Evolutionary conservation across 2,329 filamentous ascomycete genomes (phyloP).

Genomic region (Tolypocladium ophioglossoides): DNA sequence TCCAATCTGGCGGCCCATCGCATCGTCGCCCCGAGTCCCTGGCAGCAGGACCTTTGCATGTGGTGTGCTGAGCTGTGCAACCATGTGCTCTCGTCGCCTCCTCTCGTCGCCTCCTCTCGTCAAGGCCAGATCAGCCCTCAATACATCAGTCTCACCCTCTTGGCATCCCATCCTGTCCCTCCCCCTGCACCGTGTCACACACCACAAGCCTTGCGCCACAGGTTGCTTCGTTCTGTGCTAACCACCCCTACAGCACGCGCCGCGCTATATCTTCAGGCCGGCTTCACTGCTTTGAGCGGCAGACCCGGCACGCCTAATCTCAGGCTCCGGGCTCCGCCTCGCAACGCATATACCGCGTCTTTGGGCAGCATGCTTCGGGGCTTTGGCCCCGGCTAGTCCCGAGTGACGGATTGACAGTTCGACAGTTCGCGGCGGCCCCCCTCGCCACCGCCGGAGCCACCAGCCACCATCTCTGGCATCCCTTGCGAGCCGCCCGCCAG

Average conservation of each 20-base stretch:
- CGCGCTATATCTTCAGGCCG: background rate
- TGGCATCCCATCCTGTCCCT: too few relatives aligned
- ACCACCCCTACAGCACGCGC: background rate
- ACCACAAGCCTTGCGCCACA: background rate
- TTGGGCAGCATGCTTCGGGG: background rate
- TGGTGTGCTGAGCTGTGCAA: background rate
- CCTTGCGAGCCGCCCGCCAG: background rate
- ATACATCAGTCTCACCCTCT: background rate
- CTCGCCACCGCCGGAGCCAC: background rate
- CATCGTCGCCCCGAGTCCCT: background rate
- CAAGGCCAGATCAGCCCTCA: background rate
- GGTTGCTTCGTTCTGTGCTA: background rate
- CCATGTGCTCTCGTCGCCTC: background rate
- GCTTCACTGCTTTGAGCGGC: background rate
- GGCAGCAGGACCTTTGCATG: background rate
- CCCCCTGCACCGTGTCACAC: background rate
- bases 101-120: too few relatives aligned
- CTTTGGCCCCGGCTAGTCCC: background rate
- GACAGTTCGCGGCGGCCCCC: background rate
- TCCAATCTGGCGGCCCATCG: background rate
- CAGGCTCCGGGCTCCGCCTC: background rate
- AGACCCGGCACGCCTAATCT: background rate
- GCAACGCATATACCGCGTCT: background rate
- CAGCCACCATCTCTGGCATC: background rate
- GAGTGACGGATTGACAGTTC: background rate